Evolutionary conservation across 2,329 filamentous ascomycete species (phyloP).

Genomic region (Hypoxylon sp.): DNA sequence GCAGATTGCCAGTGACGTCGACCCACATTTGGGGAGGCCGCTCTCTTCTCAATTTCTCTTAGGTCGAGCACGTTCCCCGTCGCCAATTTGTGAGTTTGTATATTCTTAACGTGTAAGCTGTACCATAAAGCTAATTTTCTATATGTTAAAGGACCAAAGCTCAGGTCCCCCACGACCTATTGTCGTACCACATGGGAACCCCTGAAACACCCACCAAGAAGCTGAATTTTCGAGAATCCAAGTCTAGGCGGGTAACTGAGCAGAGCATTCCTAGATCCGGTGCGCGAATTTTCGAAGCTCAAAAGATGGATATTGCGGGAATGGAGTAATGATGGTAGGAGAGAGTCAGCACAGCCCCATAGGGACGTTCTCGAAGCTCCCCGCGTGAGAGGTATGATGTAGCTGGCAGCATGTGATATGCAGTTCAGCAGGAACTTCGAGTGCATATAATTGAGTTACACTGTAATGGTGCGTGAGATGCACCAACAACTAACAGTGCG

Average conservation of each 20-base stretch:
- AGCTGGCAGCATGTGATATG: constrained; percentile 34
- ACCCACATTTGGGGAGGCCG: constrained; percentile 32
- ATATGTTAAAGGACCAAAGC: constrained; percentile 17
- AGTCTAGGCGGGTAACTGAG: constrained; percentile 8
- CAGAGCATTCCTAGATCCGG: constrained; percentile 38
- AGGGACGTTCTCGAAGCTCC: constrained; percentile 3
- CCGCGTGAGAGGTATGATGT: constrained; percentile 12
- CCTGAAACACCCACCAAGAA: constrained; percentile 13
- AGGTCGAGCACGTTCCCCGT: constrained; percentile 13
- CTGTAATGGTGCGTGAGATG: constrained; percentile 41
- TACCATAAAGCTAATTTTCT: constrained; percentile 15
- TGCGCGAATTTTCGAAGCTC: constrained; percentile 43
- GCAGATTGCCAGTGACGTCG: constrained; percentile 11
- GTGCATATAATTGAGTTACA: constrained; percentile 38
- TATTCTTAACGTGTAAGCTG: constrained; percentile 14
- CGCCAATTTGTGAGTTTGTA: constrained; percentile 10
- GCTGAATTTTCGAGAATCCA: constrained; percentile 8
- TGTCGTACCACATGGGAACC: constrained; percentile 8
- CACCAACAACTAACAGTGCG: constrained; percentile 47
- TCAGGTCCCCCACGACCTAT: constrained; percentile 19
- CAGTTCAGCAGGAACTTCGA: constrained; percentile 24
- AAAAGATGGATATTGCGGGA: constrained; percentile 7
- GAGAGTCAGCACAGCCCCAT: constrained; percentile 27
- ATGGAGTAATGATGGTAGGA: constrained; percentile 2
- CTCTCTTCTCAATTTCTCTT: constrained; percentile 7